Evolutionary conservation across 1,139 yeast genomes (phyloP), one percentile per base, ranked within the genome.

Genomic region (Pichia sp.): DNA sequence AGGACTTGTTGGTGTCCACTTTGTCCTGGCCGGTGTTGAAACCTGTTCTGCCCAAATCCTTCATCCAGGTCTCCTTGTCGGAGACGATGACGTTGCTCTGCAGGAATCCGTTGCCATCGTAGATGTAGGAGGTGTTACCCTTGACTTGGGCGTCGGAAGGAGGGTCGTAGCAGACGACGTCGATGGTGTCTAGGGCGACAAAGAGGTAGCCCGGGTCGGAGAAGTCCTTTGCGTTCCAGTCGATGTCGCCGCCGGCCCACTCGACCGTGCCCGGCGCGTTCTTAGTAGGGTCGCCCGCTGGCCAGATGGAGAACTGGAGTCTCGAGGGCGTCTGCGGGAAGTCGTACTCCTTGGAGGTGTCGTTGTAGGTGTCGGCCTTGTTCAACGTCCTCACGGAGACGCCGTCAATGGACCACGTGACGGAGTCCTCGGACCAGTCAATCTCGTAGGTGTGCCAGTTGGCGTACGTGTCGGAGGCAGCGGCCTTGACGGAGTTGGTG

Each of bases 291-390:
- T 92, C 68, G 97, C 98, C 47, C 74, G 71, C 97, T 4, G 98
- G 96, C 98, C 98, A 92, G 59, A 92, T 70, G 5, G 96, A 90
- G 54, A 89, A 72, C 72, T 92, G 96, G 56, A 92, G 72, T 67
- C 95, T 81, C 51, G 93, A 76, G 1, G 98, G 98, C 4, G 97
- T 90, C 72, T 89, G 95, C n/a, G 98, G 98, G 74, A 70, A 92
- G 58, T 72, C 71, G 72, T 83, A 89, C 26, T 66, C 64, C 8
- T 81, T 74, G 10, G 79, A 59, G 16, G 96, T 87, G 5, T 70
- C 69, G 70, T 90, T 90, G 70, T 75, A 85, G 30, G 97, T 90
- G 60, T 81, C 87, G 19, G 73, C 72, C 67, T 75, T 86, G 52
- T 76, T 69, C 63, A 90, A 76, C 4, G 88, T 82, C 73, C 97